Evolutionary conservation across 2,329 filamentous ascomycete genomes (phyloP).

Genomic region (Hypomyces rosellus): DNA sequence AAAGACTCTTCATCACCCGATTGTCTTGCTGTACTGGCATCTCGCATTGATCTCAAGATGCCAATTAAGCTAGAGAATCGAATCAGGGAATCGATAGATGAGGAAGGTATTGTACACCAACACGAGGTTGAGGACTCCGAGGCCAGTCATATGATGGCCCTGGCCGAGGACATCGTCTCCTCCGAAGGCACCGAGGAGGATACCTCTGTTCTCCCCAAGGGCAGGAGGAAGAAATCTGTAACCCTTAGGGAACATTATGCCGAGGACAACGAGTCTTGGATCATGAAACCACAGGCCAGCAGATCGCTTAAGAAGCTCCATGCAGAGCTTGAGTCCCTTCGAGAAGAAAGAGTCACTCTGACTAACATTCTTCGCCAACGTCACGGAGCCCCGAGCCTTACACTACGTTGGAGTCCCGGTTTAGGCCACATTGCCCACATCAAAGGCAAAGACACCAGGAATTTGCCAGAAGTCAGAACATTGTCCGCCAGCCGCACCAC

Average conservation of each 20-base stretch:
- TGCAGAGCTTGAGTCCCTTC: slow-evolving; percentile 53
- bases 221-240: slow-evolving; percentile 36
- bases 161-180: slow-evolving; percentile 66
- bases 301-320: slow-evolving; percentile 61
- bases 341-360: slow-evolving; percentile 54
- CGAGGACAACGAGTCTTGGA: slow-evolving; percentile 55
- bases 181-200: slow-evolving; percentile 58
- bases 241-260: slow-evolving; percentile 53
- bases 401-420: slow-evolving; percentile 78
- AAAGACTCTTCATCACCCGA: slow-evolving; percentile 13
- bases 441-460: slow-evolving; percentile 65
- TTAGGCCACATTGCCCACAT: slow-evolving; percentile 89
- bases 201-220: slow-evolving; percentile 49
- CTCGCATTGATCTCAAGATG: slow-evolving; percentile 58
- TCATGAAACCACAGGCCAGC: slow-evolving; percentile 66
- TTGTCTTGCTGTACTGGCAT: slow-evolving; percentile 41
- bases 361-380: slow-evolving; percentile 54
- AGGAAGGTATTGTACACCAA: slow-evolving; percentile 78
- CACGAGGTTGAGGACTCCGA: slow-evolving; percentile 71
- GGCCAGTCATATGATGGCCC: slow-evolving; percentile 60
- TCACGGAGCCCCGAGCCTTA: slow-evolving; percentile 59
- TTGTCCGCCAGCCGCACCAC: slow-evolving; percentile 80
- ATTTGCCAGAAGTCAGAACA: slow-evolving; percentile 26
- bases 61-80: slow-evolving; percentile 62
- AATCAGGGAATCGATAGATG: slow-evolving; percentile 79